phyloP scores from a whole-genome alignment of 2,329 filamentous ascomycete genomes.

The Fusarium agapanthi region DNA sequence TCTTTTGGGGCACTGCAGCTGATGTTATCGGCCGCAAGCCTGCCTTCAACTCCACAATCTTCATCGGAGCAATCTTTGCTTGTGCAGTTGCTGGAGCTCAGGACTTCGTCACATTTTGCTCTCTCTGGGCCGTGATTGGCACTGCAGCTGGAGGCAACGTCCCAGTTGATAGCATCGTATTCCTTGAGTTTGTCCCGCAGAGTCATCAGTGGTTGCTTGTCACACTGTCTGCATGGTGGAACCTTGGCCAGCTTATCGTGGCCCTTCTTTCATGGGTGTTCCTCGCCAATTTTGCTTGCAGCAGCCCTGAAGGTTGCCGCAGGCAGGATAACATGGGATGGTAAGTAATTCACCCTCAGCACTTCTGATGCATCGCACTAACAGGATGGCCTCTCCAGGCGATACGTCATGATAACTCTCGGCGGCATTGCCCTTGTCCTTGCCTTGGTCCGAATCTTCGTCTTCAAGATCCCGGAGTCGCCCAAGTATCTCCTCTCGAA shows the following conservation, averaged over 20 bases:
- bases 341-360: slow-evolving; percentile 6
- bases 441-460: not conserved
- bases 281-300: slow-evolving; percentile 49
- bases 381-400: not conserved
- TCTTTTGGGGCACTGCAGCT: slow-evolving; percentile 54
- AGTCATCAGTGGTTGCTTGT: slow-evolving; percentile 55
- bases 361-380: not conserved
- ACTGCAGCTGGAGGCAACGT: slow-evolving; percentile 55
- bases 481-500: slow-evolving; percentile 25
- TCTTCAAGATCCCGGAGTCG: slow-evolving; percentile 15
- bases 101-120: slow-evolving; percentile 66
- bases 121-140: slow-evolving; percentile 52
- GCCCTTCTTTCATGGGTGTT: slow-evolving; percentile 48
- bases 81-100: slow-evolving; percentile 65
- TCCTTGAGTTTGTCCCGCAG: slow-evolving; percentile 57
- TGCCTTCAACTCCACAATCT: slow-evolving; percentile 56
- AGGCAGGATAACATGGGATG: slow-evolving; percentile 55
- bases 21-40: slow-evolving; percentile 54
- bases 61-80: slow-evolving; percentile 62
- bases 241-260: slow-evolving; percentile 56
- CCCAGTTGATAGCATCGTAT: slow-evolving; percentile 58
- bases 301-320: slow-evolving; percentile 29
- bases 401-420: slow-evolving; percentile 6
- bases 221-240: slow-evolving; percentile 56
- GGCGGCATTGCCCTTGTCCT: slow-evolving; percentile 1